Base-by-base conservation (phyloP, 257 asterid genomes). In the Gardenia jasminoides region DNA sequence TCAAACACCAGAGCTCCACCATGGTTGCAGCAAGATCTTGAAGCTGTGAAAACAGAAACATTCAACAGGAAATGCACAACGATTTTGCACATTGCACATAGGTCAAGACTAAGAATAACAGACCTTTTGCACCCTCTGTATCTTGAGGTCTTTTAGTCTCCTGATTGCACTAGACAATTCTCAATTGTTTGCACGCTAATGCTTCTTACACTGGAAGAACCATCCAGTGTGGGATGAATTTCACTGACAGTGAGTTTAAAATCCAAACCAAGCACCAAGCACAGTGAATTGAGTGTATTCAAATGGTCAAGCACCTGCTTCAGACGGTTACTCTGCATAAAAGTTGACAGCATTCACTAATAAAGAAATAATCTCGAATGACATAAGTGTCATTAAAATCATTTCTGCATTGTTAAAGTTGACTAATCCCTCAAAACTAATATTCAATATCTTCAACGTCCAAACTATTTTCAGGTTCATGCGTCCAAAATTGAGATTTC, bases 1-100 rank as follows among this genome's bases (percentile, higher is more conserved):
- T 93, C 85, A 94, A 86, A 79, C 83, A 89, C 99, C 97, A 94
- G 58, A 94, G 92, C 86, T 94, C 97, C 17, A 91, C 87, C 91
- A 91, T 84, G 86, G 95, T 80, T 76, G 92, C 91, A 48, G 92
- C 97, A 85, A 91, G 92, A 86, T 84, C 90, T 91, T 93, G 96
- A 85, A 94, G 92, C 98, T 93, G 85, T 46, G 80, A 67, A 78
- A 84, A 86, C 74, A 72, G 67, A 22, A 26, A 46, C 61, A 52
- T 65, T 76, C 74, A 76, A 71, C 65, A 81, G 13, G 56, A 80
- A 52, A 69, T 65, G 54, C 19, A 30, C 20, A 33, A 73, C 33
- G 39, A 26, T 71, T n/a, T 33, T 20, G 61, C 9, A 78, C 43
- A 70, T 62, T 39, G 58, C 31, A 13, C 8, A 36, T 56, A 73